These are phyloP conservation scores for Trichoderma simmonsii DNA, from an alignment of 2,329 filamentous ascomycete species.

Conservation along the genomic window DNA sequence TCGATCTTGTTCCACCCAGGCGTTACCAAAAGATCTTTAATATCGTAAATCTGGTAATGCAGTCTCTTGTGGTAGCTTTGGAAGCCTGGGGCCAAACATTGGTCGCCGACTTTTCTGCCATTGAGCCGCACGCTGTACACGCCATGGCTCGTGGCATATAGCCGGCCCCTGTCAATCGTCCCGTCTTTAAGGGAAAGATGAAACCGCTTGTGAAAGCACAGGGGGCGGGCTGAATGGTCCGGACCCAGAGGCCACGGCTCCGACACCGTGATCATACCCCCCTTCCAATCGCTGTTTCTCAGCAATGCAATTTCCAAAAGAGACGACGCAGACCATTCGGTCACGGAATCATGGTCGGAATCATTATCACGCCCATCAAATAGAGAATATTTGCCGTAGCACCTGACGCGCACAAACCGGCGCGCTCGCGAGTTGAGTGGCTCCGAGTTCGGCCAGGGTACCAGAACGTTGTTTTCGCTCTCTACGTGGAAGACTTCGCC, in stretches of 20 bases:
- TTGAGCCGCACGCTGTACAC: not conserved
- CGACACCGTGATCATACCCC: not conserved
- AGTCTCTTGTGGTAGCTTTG: not conserved
- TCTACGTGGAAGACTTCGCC: not conserved
- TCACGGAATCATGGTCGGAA: not conserved
- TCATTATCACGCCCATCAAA: not conserved
- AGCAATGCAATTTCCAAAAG: not conserved
- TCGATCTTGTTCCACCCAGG: not conserved
- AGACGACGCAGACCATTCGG: not conserved
- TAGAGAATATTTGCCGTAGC: not conserved
- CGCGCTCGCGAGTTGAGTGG: not conserved
- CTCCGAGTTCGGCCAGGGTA: not conserved
- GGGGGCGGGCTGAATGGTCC: not conserved
- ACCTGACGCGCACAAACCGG: not conserved
- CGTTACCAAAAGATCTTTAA: not conserved
- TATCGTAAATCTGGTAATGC: not conserved
- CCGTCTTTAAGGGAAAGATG: not conserved
- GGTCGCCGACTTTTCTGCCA: not conserved
- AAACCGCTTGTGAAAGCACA: not conserved
- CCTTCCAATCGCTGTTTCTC: not conserved
- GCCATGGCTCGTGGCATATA: not conserved
- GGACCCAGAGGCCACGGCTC: not conserved
- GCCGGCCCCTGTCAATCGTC: not conserved
- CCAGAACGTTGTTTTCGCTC: not conserved
- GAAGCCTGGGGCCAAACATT: not conserved